Conservation (phyloP, 176 grass and related monocot genomes). For the Phoenix roebelenii region DNA sequence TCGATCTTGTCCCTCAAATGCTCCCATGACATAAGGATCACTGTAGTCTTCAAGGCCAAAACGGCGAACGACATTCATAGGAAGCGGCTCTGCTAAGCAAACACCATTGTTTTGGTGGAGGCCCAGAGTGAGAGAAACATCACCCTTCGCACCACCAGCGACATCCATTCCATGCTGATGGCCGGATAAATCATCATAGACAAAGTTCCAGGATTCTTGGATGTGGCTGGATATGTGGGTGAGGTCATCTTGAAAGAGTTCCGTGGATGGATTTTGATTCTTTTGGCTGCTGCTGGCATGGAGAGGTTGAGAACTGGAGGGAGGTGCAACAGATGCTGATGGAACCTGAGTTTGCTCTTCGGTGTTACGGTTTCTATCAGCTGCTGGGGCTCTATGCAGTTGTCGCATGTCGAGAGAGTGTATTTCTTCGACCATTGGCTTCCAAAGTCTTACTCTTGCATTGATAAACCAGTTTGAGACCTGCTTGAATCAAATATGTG, state of each 20-base stretch:
- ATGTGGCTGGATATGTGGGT: slow-evolving; percentile 46
- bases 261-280: slow-evolving; percentile 28
- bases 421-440: slow-evolving; percentile 98
- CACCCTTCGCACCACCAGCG: slow-evolving; percentile 6
- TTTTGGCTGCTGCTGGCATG: slow-evolving; percentile 40
- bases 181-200: slow-evolving; percentile 30
- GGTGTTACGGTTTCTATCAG: slow-evolving; percentile 27
- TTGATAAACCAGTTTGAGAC: slow-evolving; percentile 99
- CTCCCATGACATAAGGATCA: slow-evolving; percentile 54
- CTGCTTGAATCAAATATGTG: slow-evolving; percentile 14
- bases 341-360: slow-evolving; percentile 32
- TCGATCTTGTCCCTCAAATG: slow-evolving; percentile 54
- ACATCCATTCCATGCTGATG: slow-evolving; percentile 26
- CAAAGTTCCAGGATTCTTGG: slow-evolving; percentile 40
- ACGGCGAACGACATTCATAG: slow-evolving; percentile 53
- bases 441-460: slow-evolving; percentile 93
- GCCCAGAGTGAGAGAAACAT: slow-evolving; percentile 82
- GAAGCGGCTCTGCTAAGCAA: slow-evolving; percentile 44
- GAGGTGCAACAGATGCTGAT: slow-evolving; percentile 35
- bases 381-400: slow-evolving; percentile 32
- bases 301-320: slow-evolving; percentile 20
- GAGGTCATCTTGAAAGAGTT: slow-evolving; percentile 46
- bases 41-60: slow-evolving; percentile 81
- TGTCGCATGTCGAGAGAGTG: slow-evolving; percentile 85
- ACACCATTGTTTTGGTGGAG: slow-evolving; percentile 78